These are phyloP conservation scores for Colletotrichum orchidophilum DNA, from an alignment of 2,329 filamentous ascomycete genomes.

Conservation along the genomic window DNA sequence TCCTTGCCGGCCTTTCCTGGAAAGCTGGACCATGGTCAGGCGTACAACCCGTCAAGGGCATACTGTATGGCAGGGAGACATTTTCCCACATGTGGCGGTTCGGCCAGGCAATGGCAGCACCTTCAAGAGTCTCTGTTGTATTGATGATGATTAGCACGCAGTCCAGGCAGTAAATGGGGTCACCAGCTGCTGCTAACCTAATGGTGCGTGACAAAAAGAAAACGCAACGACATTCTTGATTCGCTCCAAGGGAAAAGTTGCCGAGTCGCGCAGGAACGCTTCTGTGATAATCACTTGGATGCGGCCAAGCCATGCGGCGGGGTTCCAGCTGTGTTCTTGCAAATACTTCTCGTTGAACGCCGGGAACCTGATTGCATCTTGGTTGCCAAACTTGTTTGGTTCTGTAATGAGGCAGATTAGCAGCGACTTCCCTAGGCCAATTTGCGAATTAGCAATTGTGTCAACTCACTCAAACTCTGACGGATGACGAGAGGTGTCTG, in stretches of 20 bases:
- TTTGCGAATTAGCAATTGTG: background rate
- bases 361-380: constrained; percentile 75
- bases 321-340: constrained; percentile 75
- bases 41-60: constrained; percentile 46
- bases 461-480: background rate
- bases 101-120: constrained; percentile 81
- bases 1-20: background rate
- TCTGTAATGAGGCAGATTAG: constrained; percentile 43
- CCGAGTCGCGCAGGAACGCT: constrained; percentile 67
- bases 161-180: background rate
- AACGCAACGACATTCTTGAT: constrained; percentile 80
- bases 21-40: constrained; percentile 34
- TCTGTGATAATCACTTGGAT: constrained; percentile 83
- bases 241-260: constrained; percentile 66
- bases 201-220: constrained; percentile 85
- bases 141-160: background rate
- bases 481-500: background rate
- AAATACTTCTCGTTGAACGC: constrained; percentile 75
- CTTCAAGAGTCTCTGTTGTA: constrained; percentile 72
- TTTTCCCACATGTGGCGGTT: constrained; percentile 75
- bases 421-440: background rate
- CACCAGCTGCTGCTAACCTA: constrained; percentile 61
- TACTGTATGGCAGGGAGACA: constrained; percentile 51
- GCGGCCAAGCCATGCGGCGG: constrained; percentile 75
- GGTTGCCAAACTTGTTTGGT: constrained; percentile 65